Percentiles rank a stretch among this genome's conserved stretches.
Evolutionary conservation across 225 moss, liverwort and hornwort species (phyloP).

Genomic region (Marchantia paleacea): DNA sequence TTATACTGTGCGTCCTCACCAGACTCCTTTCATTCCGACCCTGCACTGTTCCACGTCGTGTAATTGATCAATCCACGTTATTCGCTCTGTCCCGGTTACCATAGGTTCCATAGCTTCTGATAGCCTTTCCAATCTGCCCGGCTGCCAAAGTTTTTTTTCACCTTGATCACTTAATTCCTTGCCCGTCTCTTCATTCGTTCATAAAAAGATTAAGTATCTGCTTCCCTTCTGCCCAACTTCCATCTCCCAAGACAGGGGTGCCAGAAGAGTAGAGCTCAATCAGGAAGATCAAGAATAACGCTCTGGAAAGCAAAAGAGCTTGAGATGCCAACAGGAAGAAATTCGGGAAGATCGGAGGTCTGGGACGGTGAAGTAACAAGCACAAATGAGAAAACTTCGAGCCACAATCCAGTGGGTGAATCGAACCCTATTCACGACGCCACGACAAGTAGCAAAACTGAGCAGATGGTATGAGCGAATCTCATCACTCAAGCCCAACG

Average conservation of each 20-base stretch:
- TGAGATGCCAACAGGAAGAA: background rate
- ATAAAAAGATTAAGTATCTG: background rate
- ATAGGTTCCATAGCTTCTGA: background rate
- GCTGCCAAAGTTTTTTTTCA: background rate
- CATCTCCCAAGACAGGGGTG: background rate
- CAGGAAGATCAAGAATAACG: background rate
- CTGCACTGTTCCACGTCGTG: background rate
- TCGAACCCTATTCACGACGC: background rate
- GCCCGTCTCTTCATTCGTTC: background rate
- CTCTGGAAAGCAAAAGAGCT: background rate
- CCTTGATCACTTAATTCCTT: background rate
- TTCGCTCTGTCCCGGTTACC: background rate
- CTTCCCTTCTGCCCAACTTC: background rate
- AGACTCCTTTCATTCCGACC: constrained; percentile 19
- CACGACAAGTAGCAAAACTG: background rate
- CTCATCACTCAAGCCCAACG: background rate
- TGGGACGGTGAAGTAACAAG: background rate
- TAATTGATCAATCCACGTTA: constrained; percentile 8
- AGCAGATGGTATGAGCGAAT: background rate
- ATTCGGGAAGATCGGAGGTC: background rate
- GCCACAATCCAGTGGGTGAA: background rate
- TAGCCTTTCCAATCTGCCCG: background rate
- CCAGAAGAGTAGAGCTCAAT: background rate
- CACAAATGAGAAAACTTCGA: background rate
- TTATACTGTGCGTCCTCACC: constrained; percentile 29